Evolutionary conservation across 2,329 filamentous ascomycete species (phyloP).

Genomic region (Onygenales sp.): DNA sequence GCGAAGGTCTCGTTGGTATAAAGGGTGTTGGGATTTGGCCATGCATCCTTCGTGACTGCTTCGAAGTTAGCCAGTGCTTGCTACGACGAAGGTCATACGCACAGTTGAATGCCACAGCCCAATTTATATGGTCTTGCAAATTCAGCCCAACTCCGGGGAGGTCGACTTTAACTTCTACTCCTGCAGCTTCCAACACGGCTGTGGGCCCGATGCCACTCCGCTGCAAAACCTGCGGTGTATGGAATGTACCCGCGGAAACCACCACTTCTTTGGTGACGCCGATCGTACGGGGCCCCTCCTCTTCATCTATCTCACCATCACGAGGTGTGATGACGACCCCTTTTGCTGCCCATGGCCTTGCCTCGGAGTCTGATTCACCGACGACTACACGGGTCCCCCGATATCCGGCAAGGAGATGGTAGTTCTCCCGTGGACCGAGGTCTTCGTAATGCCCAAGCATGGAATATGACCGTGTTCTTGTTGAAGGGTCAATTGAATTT

Average conservation of each 20-base stretch:
- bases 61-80: constrained; percentile 29
- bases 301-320: background rate
- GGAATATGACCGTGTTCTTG: background rate
- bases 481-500: background rate
- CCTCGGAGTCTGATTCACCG: background rate
- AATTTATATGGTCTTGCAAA: constrained; percentile 32
- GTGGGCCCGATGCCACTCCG: constrained; percentile 38
- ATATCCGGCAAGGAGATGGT: constrained; percentile 7
- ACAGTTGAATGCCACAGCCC: background rate
- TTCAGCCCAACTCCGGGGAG: constrained; percentile 38
- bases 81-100: constrained; percentile 24
- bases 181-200: constrained; percentile 24
- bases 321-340: background rate
- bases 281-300: background rate
- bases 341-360: background rate
- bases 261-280: constrained; percentile 25
- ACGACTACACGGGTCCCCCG: constrained; percentile 11
- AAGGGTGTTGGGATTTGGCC: constrained; percentile 21
- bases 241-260: constrained; percentile 28
- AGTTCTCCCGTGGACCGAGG: background rate
- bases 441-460: background rate
- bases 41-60: constrained; percentile 25
- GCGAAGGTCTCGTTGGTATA: constrained; percentile 9
- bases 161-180: constrained; percentile 32
- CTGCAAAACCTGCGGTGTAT: constrained; percentile 38